Conservation (phyloP, 345 rosid species). For the Xanthoceras sorbifolium region DNA sequence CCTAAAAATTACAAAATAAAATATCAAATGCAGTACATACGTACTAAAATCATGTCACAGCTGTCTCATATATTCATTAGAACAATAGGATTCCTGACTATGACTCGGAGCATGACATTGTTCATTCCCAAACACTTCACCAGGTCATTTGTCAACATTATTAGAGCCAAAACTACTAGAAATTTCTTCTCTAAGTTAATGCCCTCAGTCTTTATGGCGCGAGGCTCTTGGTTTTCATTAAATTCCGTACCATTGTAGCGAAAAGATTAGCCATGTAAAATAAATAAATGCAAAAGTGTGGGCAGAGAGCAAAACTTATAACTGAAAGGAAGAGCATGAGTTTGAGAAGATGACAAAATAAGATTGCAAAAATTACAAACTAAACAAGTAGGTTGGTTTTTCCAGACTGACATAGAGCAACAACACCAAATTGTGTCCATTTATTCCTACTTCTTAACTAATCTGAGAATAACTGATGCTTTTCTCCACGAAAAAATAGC, state of each 20-base stretch:
- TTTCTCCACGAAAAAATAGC: not conserved
- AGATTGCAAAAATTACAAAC: not conserved
- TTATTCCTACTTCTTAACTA: not conserved
- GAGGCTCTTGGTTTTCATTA: not conserved
- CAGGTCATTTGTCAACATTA: not conserved
- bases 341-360: not conserved
- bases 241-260: not conserved
- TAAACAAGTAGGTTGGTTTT: not conserved
- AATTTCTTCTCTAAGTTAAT: not conserved
- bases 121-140: not conserved
- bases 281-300: too few species aligned
- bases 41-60: not conserved
- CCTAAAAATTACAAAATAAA: slow-evolving; percentile 45
- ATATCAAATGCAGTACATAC: slow-evolving; percentile 3
- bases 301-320: not conserved
- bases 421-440: not conserved
- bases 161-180: not conserved
- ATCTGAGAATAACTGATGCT: slow-evolving; percentile 4
- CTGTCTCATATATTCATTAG: not conserved
- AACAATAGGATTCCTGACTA: not conserved
- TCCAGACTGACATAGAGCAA: slow-evolving; percentile 1
- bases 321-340: not conserved
- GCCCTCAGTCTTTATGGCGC: not conserved
- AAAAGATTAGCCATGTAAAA: not conserved
- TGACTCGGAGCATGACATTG: not conserved